Conservation (phyloP, 208 protist species). For the Polymyxa betae region DNA sequence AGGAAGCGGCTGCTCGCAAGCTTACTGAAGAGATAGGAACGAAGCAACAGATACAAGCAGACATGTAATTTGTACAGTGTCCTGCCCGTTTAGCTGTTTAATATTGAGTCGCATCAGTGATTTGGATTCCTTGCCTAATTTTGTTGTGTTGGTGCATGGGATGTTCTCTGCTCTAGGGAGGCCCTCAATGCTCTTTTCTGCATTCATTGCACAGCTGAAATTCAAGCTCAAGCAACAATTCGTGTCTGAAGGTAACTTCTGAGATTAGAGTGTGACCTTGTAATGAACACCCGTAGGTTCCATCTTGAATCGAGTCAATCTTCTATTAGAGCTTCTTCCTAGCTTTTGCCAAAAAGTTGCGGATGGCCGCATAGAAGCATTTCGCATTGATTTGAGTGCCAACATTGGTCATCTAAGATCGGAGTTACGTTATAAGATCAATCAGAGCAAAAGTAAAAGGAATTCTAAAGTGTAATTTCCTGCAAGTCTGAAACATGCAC, state of each 20-base stretch:
- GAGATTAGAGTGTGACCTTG: background rate
- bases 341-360: background rate
- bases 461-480: too few relatives aligned
- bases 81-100: background rate
- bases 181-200: background rate
- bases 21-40: background rate
- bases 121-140: background rate
- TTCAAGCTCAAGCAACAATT: slow-evolving; percentile 32
- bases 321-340: background rate
- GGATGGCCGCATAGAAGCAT: background rate
- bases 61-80: background rate
- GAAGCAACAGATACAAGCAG: background rate
- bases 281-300: background rate
- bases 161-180: slow-evolving; percentile 19
- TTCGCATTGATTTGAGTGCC: background rate
- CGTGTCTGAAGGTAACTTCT: background rate
- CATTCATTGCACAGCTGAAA: background rate
- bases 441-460: background rate
- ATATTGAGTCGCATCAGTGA: background rate
- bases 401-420: background rate
- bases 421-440: background rate
- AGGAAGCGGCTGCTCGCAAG: background rate
- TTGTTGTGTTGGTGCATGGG: slow-evolving; percentile 2
- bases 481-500: too few relatives aligned
- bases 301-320: background rate